Base-by-base conservation (phyloP, 2,329 filamentous ascomycete species). In the Geoglossum cookeanum region DNA sequence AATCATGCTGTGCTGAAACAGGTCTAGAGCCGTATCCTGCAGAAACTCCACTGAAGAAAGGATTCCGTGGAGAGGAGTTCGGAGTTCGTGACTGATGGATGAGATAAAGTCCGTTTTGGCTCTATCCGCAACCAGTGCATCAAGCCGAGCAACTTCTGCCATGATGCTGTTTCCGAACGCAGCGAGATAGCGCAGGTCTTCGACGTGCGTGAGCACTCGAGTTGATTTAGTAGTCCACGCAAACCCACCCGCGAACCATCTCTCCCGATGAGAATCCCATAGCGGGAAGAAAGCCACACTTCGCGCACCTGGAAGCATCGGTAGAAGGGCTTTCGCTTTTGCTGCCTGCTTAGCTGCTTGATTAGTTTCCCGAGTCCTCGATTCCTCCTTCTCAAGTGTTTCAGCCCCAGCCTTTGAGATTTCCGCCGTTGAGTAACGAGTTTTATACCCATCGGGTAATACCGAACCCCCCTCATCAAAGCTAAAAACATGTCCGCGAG, bases 61-160 rank as follows among this genome's bases (percentile, higher is more conserved):
- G 35, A 83, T 75, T 1, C 79, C 80, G 57, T 83, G 79, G 0
- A 83, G 68, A 0, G 80, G 80, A 1, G 76, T 79, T 3, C 80
- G 71, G 13, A 83, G 66, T 63, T 83, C 80, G 62, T 83, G 80
- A 2, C 76, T 79, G 4, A 83, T 74, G 1, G 76, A 80, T 0
- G 77, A 75, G 5, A 83, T 72, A 39, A 80, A 75, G 58, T 81
- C 78, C 1, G 74, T 74, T 63, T 80, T 81, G 47, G 77, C 76
- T 53, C 64, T 62, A 54, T 70, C 68, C 13, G 68, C 67, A 7
- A 66, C 57, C 27, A 67, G 67, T n/a, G 67, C 68, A 45, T 71
- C 67, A 4, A 71, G 51, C 13, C 68, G 64, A 48, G 67, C 65
- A 2, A 71, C 64, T 49, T 69, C 69, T 4, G 66, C 66, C 68